These are phyloP conservation scores for Lichtheimia ramosa DNA, from an alignment of 371 early-diverging fungal genomes.

Conservation along the genomic window DNA sequence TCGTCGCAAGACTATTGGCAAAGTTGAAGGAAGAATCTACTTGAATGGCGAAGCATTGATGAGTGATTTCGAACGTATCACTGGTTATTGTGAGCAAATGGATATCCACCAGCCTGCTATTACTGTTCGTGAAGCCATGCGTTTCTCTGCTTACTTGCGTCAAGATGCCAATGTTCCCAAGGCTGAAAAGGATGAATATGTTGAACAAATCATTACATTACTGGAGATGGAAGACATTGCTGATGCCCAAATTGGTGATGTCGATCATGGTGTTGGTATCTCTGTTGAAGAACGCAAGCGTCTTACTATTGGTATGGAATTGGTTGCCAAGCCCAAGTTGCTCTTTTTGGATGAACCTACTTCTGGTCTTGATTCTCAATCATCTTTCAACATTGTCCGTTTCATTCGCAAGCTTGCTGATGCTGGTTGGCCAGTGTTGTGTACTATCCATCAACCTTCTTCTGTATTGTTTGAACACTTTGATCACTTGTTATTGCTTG, in stretches of 20 bases:
- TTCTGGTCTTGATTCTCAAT: slow-evolving; percentile 66
- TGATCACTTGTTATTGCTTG: slow-evolving; percentile 67
- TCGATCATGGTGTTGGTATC: slow-evolving; percentile 50
- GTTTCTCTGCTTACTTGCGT: slow-evolving; percentile 67
- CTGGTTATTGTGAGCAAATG: slow-evolving; percentile 85
- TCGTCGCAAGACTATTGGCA: slow-evolving; percentile 74
- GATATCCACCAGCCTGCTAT: slow-evolving; percentile 67
- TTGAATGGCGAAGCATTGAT: slow-evolving; percentile 50
- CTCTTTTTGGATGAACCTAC: slow-evolving; percentile 88
- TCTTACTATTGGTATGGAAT: slow-evolving; percentile 67
- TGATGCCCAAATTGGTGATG: slow-evolving; percentile 54
- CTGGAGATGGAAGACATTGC: slow-evolving; percentile 61
- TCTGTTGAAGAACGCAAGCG: slow-evolving; percentile 69
- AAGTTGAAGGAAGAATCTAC: slow-evolving; percentile 65
- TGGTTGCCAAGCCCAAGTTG: slow-evolving; percentile 71
- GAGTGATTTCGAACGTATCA: slow-evolving; percentile 64
- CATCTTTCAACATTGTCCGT: slow-evolving; percentile 70
- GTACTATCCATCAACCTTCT: slow-evolving; percentile 73
- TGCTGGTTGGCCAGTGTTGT: slow-evolving; percentile 59
- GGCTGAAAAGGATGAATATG: slow-evolving; percentile 57
- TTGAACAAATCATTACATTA: slow-evolving; percentile 67
- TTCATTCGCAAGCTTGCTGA: slow-evolving; percentile 64
- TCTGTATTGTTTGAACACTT: slow-evolving; percentile 65
- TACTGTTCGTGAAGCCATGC: slow-evolving; percentile 65
- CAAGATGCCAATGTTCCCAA: slow-evolving; percentile 54